These are phyloP conservation scores for Trypanosoma congolense DNA, from an alignment of 208 protist genomes.

Conservation along the genomic window DNA sequence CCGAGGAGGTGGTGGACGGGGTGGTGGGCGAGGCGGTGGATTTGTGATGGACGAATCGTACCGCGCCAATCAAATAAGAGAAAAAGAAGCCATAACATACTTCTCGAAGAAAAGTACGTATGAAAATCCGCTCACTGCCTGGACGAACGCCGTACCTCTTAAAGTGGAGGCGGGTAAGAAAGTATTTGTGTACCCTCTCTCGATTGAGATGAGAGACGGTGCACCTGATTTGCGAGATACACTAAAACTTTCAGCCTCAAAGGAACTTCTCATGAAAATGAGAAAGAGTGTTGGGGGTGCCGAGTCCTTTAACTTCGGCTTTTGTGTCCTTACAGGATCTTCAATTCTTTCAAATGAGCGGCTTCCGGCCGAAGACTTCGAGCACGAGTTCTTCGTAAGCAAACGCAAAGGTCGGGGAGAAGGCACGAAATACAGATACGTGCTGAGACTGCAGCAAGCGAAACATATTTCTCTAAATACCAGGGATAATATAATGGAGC, in stretches of 20 bases:
- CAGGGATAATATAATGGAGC: conserved; percentile 3
- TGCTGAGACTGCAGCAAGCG: background rate
- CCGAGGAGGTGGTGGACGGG: background rate
- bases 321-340: conserved; percentile 14
- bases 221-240: conserved; percentile 5
- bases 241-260: conserved; percentile 6
- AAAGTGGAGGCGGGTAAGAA: conserved; percentile 2
- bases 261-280: conserved; percentile 4
- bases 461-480: background rate
- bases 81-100: conserved; percentile 1
- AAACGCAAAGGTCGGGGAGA: background rate
- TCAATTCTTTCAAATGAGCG: background rate
- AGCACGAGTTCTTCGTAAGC: conserved; percentile 8
- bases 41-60: background rate
- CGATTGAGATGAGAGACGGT: conserved; percentile 16
- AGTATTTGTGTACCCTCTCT: conserved; percentile 10
- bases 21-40: background rate
- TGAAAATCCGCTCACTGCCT: conserved; percentile 5
- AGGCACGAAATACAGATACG: background rate
- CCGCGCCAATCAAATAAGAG: background rate
- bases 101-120: conserved; percentile 2
- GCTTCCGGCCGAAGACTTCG: conserved; percentile 6
- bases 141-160: conserved; percentile 7
- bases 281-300: conserved; percentile 2
- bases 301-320: conserved; percentile 5